Conservation (phyloP, 2,329 filamentous ascomycete genomes). For the Stachybotrys chlorohalonatus region DNA sequence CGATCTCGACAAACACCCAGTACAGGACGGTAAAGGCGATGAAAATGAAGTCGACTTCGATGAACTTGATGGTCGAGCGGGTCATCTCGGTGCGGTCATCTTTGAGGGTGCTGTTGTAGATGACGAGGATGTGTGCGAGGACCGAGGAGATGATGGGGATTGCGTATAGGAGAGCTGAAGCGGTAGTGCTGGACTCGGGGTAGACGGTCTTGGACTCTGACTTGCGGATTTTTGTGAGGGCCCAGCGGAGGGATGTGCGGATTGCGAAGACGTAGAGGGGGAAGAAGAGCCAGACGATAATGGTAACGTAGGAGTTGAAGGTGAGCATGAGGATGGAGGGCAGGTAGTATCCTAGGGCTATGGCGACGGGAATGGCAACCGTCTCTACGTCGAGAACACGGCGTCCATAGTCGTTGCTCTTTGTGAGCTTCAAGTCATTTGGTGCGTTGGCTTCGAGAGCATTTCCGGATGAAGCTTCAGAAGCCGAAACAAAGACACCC, state of each 20-base stretch:
- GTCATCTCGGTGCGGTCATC: constrained; percentile 43
- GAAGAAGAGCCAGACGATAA: constrained; percentile 42
- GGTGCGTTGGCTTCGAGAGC: constrained; percentile 43
- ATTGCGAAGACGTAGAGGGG: constrained; percentile 38
- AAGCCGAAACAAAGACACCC: constrained; percentile 17
- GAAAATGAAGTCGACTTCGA: constrained; percentile 37
- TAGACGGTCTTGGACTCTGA: constrained; percentile 24
- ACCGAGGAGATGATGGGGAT: constrained; percentile 34
- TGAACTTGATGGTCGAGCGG: constrained; percentile 32
- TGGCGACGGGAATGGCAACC: constrained; percentile 43
- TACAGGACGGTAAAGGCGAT: constrained; percentile 39
- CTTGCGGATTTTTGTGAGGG: constrained; percentile 13
- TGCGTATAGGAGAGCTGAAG: constrained; percentile 32
- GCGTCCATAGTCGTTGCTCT: constrained; percentile 31
- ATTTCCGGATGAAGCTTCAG: constrained; percentile 4
- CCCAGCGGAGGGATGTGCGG: constrained; percentile 25
- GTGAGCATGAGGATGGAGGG: constrained; percentile 38
- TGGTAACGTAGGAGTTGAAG: constrained; percentile 23
- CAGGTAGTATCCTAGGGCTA: constrained; percentile 36
- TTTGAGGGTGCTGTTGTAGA: constrained; percentile 25
- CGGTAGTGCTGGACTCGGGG: constrained; percentile 30
- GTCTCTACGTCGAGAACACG: constrained; percentile 41
- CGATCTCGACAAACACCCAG: constrained; percentile 43
- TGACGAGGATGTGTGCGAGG: constrained; percentile 29
- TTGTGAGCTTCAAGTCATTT: constrained; percentile 47